Evolutionary conservation across 345 rosid species (phyloP).

Genomic region (Arabis alpina): DNA sequence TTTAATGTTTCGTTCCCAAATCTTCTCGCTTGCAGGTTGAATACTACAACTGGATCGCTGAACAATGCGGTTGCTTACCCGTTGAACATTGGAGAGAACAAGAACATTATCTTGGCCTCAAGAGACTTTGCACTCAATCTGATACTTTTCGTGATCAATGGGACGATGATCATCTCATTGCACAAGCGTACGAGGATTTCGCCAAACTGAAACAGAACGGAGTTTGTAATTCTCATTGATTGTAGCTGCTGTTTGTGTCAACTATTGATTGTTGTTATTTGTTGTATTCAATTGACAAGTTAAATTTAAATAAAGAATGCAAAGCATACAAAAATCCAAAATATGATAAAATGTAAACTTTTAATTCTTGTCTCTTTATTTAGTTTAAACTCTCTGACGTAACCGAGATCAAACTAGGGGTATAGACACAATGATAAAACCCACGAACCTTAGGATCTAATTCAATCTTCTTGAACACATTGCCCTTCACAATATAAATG

Average conservation of each 20-base stretch:
- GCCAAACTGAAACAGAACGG: no score
- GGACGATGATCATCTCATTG: neutral
- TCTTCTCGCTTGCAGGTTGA: slow-evolving; percentile 15
- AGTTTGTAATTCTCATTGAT: no score
- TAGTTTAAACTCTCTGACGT: neutral
- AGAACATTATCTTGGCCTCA: neutral
- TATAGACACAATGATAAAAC: slow-evolving; percentile 7
- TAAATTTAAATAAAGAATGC: no score
- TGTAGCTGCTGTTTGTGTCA: no score
- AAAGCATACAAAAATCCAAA: no score
- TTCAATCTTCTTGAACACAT: neutral
- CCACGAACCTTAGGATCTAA: neutral
- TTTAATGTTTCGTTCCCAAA: no score
- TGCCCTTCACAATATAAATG: neutral
- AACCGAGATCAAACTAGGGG: neutral
- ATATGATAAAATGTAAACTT: no score
- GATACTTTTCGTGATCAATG: slow-evolving; percentile 11
- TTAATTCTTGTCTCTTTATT: no score
- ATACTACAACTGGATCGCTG: slow-evolving; percentile 57
- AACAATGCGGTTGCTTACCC: slow-evolving; percentile 36
- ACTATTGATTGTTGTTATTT: no score
- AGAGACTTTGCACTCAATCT: neutral
- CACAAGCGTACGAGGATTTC: no score
- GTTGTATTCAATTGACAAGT: no score
- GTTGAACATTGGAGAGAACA: slow-evolving; percentile 56